Evolutionary conservation across 2,329 filamentous ascomycete species (phyloP), one percentile per base, ranked within the genome.

Genomic region (Colletotrichum sansevieriae): DNA sequence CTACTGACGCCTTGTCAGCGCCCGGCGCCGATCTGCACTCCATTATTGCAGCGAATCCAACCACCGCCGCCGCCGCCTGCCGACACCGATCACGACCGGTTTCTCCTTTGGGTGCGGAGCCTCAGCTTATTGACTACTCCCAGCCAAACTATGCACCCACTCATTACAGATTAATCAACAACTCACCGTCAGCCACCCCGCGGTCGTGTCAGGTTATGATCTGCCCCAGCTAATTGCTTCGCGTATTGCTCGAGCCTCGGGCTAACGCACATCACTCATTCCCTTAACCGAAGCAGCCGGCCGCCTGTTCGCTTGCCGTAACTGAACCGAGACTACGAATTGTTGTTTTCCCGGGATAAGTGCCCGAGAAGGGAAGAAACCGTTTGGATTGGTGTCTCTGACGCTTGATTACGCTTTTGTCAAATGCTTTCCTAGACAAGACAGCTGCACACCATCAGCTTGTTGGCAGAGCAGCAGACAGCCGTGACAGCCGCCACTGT

Each of bases 371-470:
- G 46, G 65, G 49, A 51, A 47, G 11, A 47, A 46, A 20, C 39
- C 6, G 15, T 29, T 55, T 22, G 20, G 22, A n/a, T 39, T 11
- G 41, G 12, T 41, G 22, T 29, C 33, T 68, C 55, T 55, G 62
- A 65, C 65, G 13, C n/a, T n/a, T n/a, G n/a, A n/a, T n/a, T n/a
- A n/a, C n/a, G n/a, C 10, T 64, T 46, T 60, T 61, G 62, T 65
- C 55, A 61, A 52, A 29, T 35, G 18, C 13, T 29, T 49, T 51
- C 62, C 41, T 18, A 56, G 49, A 65, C 62, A 56, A 56, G 62
- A 65, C 62, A 56, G 62, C 49, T 56, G 33, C 18, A 65, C 55
- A 68, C 62, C 65, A 60, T 55, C 54, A 43, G 18, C 1, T 10
- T 60, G 18, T 35, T 65, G 62, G 55, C 65, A 59, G 54, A 33